These are phyloP conservation scores for Mollisia scopiformis DNA, from an alignment of 2,329 filamentous ascomycete species.

Conservation along the genomic window DNA sequence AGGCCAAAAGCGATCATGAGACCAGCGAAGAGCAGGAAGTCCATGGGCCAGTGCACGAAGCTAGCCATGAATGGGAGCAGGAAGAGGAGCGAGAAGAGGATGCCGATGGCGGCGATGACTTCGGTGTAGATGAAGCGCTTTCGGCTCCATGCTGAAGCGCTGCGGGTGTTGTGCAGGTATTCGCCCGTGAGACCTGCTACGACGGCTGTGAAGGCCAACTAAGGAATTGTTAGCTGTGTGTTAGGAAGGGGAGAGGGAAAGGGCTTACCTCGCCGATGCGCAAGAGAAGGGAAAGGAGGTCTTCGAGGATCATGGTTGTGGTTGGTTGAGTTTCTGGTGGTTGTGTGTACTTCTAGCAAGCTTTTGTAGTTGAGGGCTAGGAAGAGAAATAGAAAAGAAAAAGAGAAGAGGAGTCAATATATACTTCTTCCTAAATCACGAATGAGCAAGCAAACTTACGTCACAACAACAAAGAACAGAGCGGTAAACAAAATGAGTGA, in stretches of 20 bases:
- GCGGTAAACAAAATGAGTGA: neutral
- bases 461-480: neutral
- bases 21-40: slow-evolving; percentile 67
- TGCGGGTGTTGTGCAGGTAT: slow-evolving; percentile 55
- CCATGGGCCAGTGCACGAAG: slow-evolving; percentile 73
- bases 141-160: slow-evolving; percentile 54
- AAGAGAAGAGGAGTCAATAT: neutral
- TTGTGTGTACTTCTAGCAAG: neutral
- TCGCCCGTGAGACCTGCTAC: slow-evolving; percentile 71
- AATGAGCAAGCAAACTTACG: neutral
- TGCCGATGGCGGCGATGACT: slow-evolving; percentile 69
- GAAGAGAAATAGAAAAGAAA: neutral
- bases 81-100: slow-evolving; percentile 72
- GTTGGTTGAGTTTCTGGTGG: neutral
- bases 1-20: slow-evolving; percentile 60
- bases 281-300: slow-evolving; percentile 27
- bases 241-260: neutral
- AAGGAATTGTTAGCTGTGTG: slow-evolving; percentile 41
- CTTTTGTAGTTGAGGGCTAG: neutral
- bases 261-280: slow-evolving; percentile 32
- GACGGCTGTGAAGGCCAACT: slow-evolving; percentile 73
- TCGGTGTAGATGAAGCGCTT: slow-evolving; percentile 77
- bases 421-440: neutral
- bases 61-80: slow-evolving; percentile 69
- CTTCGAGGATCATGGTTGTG: slow-evolving; percentile 25